phyloP scores from a whole-genome alignment of 1,139 yeast genomes.

The Hyphopichia buzzinii region DNA sequence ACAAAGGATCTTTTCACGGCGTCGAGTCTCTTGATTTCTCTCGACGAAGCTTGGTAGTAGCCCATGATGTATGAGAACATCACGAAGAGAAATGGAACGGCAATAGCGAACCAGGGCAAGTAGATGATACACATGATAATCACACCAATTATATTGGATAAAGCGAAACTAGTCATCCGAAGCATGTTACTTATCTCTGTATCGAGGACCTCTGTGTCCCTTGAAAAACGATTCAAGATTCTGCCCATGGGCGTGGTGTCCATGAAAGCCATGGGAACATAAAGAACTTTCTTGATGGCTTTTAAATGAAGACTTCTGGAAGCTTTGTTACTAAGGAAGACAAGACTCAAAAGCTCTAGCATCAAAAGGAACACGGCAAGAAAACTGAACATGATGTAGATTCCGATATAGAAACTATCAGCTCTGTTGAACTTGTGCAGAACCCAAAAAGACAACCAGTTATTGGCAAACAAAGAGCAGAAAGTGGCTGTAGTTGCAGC shows the following conservation, averaged over 20 bases:
- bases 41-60: conserved; percentile 48
- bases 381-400: conserved; percentile 52
- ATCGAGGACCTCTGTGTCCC: conserved; percentile 82
- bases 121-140: conserved; percentile 64
- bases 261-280: conserved; percentile 57
- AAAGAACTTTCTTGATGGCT: conserved; percentile 42
- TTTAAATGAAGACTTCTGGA: conserved; percentile 25
- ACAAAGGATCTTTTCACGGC: conserved; percentile 37
- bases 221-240: conserved; percentile 62
- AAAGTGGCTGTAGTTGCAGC: conserved; percentile 41
- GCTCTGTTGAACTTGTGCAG: conserved; percentile 45
- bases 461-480: conserved; percentile 55
- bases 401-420: conserved; percentile 59
- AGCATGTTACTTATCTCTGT: conserved; percentile 65
- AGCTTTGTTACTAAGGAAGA: conserved; percentile 22
- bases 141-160: conserved; percentile 59
- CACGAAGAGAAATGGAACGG: conserved; percentile 55
- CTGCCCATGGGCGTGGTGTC: conserved; percentile 64
- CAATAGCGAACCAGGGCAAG: conserved; percentile 73
- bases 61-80: conserved; percentile 50
- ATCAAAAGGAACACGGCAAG: conserved; percentile 31
- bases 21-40: conserved; percentile 44
- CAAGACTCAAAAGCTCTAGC: conserved; percentile 38
- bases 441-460: conserved; percentile 79
- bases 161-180: conserved; percentile 48